Base-by-base conservation (phyloP, 345 rosid species). In the Eucalyptus brandiana region DNA sequence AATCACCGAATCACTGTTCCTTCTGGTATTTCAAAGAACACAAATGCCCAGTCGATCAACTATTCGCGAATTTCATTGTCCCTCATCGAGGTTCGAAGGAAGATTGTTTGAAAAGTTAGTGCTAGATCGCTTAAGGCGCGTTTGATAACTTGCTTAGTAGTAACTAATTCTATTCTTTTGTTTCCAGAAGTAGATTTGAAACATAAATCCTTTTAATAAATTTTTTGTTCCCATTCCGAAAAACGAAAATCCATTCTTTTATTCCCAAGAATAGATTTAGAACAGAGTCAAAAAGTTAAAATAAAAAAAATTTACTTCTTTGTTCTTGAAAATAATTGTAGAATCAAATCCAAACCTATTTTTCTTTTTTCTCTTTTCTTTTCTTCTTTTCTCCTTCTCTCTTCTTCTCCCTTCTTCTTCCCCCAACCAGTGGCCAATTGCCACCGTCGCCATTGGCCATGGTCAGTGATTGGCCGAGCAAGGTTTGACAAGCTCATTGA, bases 101-200 rank as follows among this genome's bases (percentile, higher is more conserved):
- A 47, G 49, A 60, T 60, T 13, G 32, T 60, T 60, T 0, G 8
- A 60, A 60, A 60, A 62, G 34, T 6, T 62, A 62, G 16, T 12
- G 2, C 7, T 13, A 0, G 24, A 53, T 11, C 0, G 0, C 5
- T 53, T 53, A 53, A 53, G 58, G 58, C 0, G 58, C 2, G 0
- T 53, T 53, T 19, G 58, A 0, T 53, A 53, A 21, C 26, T 53
- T 53, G 26, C 58, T 53, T 1, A 8, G 0, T 21, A 21, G 5
- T 19, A 53, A 53, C 0, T 19, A 0, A 8, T 53, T 53, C 0
- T 53, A 19, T 53, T 53, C 0, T 19, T 53, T 53, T 8, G 5
- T 53, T 53, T 0, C 1, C 0, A 0, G 0, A 53, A 53, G 11
- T 53, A 19, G 1, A 53, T 53, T 53, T 53, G 5, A 53, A 21